phyloP scores from a whole-genome alignment of 768 basidiomycete genomes.

The Pleurotus sapidus region DNA sequence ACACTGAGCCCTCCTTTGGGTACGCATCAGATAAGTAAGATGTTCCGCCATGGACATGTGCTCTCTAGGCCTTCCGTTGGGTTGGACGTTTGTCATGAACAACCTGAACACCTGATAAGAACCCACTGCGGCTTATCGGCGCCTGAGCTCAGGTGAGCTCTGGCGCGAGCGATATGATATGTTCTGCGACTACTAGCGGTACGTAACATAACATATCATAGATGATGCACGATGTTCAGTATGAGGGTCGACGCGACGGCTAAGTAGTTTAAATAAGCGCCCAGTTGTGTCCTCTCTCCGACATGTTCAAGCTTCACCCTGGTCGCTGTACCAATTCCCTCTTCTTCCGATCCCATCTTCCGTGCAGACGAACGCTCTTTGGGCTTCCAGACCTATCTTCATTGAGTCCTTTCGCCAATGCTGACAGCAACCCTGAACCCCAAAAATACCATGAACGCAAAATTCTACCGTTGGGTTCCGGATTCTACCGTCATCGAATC shows the following conservation, averaged over 20 bases:
- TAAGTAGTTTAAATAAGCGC: not conserved
- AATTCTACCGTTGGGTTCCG: slow-evolving; percentile 76
- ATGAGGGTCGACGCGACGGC: not conserved
- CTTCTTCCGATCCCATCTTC: not conserved
- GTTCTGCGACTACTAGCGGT: too few relatives aligned
- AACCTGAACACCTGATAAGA: too few relatives aligned
- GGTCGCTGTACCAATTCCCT: not conserved
- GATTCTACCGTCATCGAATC: not conserved
- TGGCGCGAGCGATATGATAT: too few relatives aligned
- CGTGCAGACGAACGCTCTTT: slow-evolving; percentile 33
- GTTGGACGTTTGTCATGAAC: too few relatives aligned
- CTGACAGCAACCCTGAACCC: slow-evolving; percentile 30
- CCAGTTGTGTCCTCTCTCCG: not conserved
- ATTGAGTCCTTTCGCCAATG: slow-evolving; percentile 26
- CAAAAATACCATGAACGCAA: slow-evolving; percentile 82
- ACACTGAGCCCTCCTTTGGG: slow-evolving; percentile 3
- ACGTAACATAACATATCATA: too few relatives aligned
- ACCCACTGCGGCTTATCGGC: not conserved
- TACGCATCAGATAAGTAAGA: not conserved
- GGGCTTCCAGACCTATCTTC: slow-evolving; percentile 49
- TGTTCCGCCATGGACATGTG: not conserved
- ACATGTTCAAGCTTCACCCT: not conserved
- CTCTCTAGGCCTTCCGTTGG: not conserved
- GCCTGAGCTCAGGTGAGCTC: too few relatives aligned
- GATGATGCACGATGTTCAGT: too few relatives aligned